Base-by-base conservation (phyloP, 2,329 filamentous ascomycete species). In the Bipolaris bicolor region DNA sequence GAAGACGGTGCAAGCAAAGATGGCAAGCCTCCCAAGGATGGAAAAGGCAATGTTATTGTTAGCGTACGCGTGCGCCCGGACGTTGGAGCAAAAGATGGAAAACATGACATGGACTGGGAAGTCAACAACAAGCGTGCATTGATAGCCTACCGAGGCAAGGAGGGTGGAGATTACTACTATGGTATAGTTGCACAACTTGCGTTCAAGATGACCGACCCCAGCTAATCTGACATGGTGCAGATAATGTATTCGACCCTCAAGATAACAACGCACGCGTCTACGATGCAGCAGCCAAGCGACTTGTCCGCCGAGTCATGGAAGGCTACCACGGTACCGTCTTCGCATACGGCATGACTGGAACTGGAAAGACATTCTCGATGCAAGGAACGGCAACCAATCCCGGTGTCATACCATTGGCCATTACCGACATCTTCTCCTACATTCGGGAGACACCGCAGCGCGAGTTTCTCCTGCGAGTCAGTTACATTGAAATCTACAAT, bases 291-390 rank as follows among this genome's bases (percentile, higher is more conserved):
- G 95, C 95, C 41, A 98, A 98, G 79, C 90, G 95, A 61, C 83
- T 99, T 49, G 95, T 99, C 45, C 90, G 95, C 66, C 86, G 95
- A 69, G 95, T 99, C 48, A 99, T 99, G 95, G 95, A 99, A 80
- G 95, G 95, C 40, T 99, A 98, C 75, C 94, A 98, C 71, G 95
- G 94, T 57, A 99, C 95, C 1, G 95, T 99, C 22, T 98, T 99
- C 75, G 94, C 94, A 16, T 99, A 99, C 76, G 95, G 95, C 72
- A 98, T 98, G 93, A 99, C 95, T 3, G 95, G 95, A 61, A 98
- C 95, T 0, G 95, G 95, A 66, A 99, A 99, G 81, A 99, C 95
- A 0, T 99, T 98, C 76, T 98, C 94, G 37, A 99, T 99, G 95
- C 95, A 99, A 80, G 95, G 95, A 67, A 99, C 95, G 10, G 92